Conservation (phyloP, 139 green algal species). For the Desmodesmus armatus region DNA sequence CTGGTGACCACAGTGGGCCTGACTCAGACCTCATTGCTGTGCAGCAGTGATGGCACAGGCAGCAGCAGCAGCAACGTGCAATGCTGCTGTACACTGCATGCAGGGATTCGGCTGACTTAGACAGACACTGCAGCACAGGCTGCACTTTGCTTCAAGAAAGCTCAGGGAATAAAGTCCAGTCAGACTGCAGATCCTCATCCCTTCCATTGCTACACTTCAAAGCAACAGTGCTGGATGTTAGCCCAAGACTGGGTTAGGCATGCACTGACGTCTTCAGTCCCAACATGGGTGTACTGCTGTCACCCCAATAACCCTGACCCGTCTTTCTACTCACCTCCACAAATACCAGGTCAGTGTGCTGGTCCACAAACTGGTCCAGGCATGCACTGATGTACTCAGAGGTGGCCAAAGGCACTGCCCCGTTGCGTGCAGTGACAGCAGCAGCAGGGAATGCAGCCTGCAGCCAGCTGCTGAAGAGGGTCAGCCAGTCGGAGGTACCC, state of each 20-base stretch:
- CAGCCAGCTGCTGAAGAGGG: neutral
- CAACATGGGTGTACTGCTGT: neutral
- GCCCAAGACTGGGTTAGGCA: too few species aligned
- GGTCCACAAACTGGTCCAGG: constrained; percentile 50
- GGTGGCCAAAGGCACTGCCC: constrained; percentile 45
- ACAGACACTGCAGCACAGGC: too few species aligned
- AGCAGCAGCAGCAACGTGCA: too few species aligned
- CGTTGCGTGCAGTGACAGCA: constrained; percentile 38
- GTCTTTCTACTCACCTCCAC: constrained; percentile 57
- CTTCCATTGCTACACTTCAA: too few species aligned
- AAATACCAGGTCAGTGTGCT: constrained; percentile 51
- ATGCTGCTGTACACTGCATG: neutral
- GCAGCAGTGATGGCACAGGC: too few species aligned
- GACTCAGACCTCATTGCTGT: neutral
- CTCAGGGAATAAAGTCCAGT: too few species aligned
- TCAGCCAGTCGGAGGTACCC: constrained; percentile 23
- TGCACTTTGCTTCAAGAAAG: neutral
- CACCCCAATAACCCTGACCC: too few species aligned
- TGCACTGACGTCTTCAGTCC: neutral
- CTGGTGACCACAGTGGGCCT: too few species aligned
- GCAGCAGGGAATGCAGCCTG: neutral
- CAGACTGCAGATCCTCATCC: too few species aligned
- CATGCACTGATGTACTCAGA: constrained; percentile 49
- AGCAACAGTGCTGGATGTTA: too few species aligned
- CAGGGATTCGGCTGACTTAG: too few species aligned